Evolutionary conservation across 805 yeast genomes (phyloP), one percentile per base, ranked within the genome.

Genomic region (Sungouiozyma ichnusensis): DNA sequence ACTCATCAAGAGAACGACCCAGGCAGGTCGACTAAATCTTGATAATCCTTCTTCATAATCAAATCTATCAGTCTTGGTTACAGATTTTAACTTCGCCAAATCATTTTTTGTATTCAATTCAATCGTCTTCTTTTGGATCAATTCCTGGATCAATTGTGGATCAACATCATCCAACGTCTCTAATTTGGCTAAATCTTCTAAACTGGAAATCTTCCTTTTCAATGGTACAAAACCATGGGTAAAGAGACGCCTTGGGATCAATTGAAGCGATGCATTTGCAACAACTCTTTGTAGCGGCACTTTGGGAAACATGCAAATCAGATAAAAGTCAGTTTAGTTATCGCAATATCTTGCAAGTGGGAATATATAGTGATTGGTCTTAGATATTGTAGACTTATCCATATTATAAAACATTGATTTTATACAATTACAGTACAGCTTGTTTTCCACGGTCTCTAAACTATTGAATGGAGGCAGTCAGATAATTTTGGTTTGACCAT

Each of bases 101-200:
- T 60, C 63, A 37, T 53, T 53, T 33, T 57, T 44, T 9, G 47
- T 46, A 44, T 58, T 53, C 31, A 62, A 43, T 39, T 59, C 55
- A 33, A 48, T 45, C 4, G 65, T 57, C 37, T 55, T 53, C 36
- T 59, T 57, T 44, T 57, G 51, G 16, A 62, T 57, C 16, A 62
- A 44, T 20, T 40, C 49, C 16, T 53, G 54, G 6, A 62, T 53
- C 20, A 61, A 38, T 31, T 52, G 53, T n/a, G 66, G 63, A 33
- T 60, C 63, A 7, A 62, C 60, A 37, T 51, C 52, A 17, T 62
- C 63, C 32, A 62, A 36, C 5, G 54, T 47, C 16, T 60, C 47
- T 32, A 62, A 35, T 33, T 60, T 54, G 6, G 54, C 54, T 41
- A 62, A 42, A 43, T 60, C 66, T 38, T 62, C 65, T 35, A 62